phyloP scores from a whole-genome alignment of 768 basidiomycete genomes.

The Bullera alba region DNA sequence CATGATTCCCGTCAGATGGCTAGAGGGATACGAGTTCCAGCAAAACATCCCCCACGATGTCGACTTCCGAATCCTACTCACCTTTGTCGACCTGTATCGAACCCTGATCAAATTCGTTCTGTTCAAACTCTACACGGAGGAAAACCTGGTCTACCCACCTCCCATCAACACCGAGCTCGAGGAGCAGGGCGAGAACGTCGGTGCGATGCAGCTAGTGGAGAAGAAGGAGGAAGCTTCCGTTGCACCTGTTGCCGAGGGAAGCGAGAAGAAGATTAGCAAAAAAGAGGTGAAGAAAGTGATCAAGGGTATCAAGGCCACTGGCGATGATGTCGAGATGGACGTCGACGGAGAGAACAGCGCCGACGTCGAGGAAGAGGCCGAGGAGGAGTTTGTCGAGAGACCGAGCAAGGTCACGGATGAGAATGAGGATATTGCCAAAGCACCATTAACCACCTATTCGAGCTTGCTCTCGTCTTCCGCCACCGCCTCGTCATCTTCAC shows the following conservation, averaged over 20 bases:
- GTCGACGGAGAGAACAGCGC: slow-evolving; percentile 31
- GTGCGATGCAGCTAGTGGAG: slow-evolving; percentile 71
- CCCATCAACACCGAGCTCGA: slow-evolving; percentile 75
- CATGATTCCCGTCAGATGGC: slow-evolving; percentile 71
- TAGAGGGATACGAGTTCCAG: slow-evolving; percentile 94
- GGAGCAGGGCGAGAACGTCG: slow-evolving; percentile 79
- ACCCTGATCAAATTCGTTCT: slow-evolving; percentile 90
- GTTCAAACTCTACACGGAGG: slow-evolving; percentile 97
- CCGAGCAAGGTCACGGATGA: slow-evolving; percentile 41
- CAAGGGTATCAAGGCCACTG: slow-evolving; percentile 49
- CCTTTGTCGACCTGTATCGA: slow-evolving; percentile 96
- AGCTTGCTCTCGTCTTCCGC: slow-evolving; percentile 42
- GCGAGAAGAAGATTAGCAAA: slow-evolving; percentile 49
- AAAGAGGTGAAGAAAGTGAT: slow-evolving; percentile 55
- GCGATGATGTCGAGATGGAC: slow-evolving; percentile 17
- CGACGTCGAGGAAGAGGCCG: slow-evolving; percentile 33
- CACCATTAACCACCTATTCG: slow-evolving; percentile 54
- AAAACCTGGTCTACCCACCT: slow-evolving; percentile 88
- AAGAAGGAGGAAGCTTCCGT: slow-evolving; percentile 43
- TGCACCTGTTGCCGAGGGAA: slow-evolving; percentile 45
- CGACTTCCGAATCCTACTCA: slow-evolving; percentile 94
- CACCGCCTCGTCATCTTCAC: slow-evolving; percentile 40
- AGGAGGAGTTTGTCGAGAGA: slow-evolving; percentile 46
- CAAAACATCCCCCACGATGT: slow-evolving; percentile 92
- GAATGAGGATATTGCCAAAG: slow-evolving; percentile 46